These are phyloP conservation scores for Theileria luwenshuni DNA, from an alignment of 169 alveolate genomes.

Conservation along the genomic window DNA sequence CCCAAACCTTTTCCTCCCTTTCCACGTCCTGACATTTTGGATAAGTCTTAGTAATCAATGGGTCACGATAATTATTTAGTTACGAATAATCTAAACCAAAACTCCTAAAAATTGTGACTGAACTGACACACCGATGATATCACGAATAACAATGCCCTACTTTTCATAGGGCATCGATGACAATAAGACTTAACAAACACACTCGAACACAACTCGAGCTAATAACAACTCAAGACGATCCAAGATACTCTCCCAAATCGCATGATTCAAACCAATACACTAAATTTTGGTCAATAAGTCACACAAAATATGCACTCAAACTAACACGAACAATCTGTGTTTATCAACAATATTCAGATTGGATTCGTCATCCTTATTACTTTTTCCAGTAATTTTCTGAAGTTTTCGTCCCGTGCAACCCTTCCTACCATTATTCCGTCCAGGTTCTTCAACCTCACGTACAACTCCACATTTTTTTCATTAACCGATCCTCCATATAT, in stretches of 20 bases:
- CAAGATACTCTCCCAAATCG: conserved; percentile 14
- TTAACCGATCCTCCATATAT: conserved; percentile 59
- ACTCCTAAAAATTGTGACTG: conserved; percentile 72
- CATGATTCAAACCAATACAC: conserved; percentile 2
- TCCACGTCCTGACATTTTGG: conserved; percentile 94
- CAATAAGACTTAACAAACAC: background rate
- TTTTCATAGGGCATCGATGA: conserved; percentile 11
- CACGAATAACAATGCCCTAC: conserved; percentile 14
- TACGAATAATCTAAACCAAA: conserved; percentile 22
- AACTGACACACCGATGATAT: conserved; percentile 16
- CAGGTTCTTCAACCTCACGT: conserved; percentile 12
- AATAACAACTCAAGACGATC: conserved; percentile 7
- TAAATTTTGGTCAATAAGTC: background rate
- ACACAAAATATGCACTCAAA: conserved; percentile 13
- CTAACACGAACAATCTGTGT: no score
- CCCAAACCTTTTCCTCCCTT: conserved; percentile 99
- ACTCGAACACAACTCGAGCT: background rate
- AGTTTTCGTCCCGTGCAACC: conserved; percentile 35
- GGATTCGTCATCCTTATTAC: background rate
- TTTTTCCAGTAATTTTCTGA: conserved; percentile 11
- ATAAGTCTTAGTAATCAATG: conserved; percentile 58
- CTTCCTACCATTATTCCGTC: conserved; percentile 62
- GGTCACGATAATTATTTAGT: conserved; percentile 44
- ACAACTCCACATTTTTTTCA: conserved; percentile 21
- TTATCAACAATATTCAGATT: no score